Conservation (phyloP, 1,139 yeast genomes). For the Saccharomyces hybrid region DNA sequence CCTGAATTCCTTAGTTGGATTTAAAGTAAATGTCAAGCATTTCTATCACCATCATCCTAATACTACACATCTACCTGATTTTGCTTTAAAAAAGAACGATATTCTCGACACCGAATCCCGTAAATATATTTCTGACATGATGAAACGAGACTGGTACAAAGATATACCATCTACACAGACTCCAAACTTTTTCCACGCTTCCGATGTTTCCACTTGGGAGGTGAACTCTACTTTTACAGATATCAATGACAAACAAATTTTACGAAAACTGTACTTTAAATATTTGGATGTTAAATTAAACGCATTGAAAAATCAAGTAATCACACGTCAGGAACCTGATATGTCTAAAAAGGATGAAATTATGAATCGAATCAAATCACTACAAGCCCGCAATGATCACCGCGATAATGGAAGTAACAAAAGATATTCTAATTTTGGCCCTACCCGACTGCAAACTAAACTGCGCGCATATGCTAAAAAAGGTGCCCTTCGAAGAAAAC, state of each 20-base stretch:
- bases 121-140: slow-evolving; percentile 14
- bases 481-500: slow-evolving; percentile 13
- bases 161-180: slow-evolving; percentile 20
- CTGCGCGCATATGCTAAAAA: slow-evolving; percentile 35
- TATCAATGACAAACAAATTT: slow-evolving; percentile 7
- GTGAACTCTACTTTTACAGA: slow-evolving; percentile 13
- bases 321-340: slow-evolving; percentile 7
- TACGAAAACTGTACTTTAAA: slow-evolving; percentile 14
- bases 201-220: slow-evolving; percentile 27
- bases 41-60: slow-evolving; percentile 10
- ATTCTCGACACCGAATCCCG: slow-evolving; percentile 16
- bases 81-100: slow-evolving; percentile 10
- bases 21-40: slow-evolving; percentile 15
- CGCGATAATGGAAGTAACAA: background rate
- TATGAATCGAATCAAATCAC: slow-evolving; percentile 4
- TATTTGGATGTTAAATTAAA: slow-evolving; percentile 19
- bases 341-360: slow-evolving; percentile 8
- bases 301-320: slow-evolving; percentile 16
- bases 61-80: slow-evolving; percentile 12
- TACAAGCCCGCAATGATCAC: background rate
- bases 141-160: slow-evolving; percentile 11
- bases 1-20: slow-evolving; percentile 13
- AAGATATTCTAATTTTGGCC: slow-evolving; percentile 11
- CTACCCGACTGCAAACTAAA: slow-evolving; percentile 25
- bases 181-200: slow-evolving; percentile 22